Conservation (phyloP, 2,329 filamentous ascomycete genomes). For the Fusarium buxicola region DNA sequence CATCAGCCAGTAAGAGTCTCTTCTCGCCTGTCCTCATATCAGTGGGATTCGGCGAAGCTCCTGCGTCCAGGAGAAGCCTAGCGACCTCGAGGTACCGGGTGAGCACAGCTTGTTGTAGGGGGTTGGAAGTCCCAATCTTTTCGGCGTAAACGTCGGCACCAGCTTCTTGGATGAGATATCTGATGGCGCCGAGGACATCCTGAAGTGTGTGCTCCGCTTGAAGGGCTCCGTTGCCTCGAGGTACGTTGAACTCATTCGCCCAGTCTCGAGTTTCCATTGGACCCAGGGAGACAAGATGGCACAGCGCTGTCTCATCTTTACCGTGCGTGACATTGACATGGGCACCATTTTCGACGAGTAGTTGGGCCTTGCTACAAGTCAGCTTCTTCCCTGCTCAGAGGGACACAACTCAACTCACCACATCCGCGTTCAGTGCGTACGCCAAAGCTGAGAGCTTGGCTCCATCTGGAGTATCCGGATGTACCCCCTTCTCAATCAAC, state of each 20-base stretch:
- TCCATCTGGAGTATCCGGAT: conserved; percentile 16
- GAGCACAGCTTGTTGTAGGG: conserved; percentile 17
- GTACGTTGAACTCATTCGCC: conserved; percentile 16
- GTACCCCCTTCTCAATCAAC: conserved; percentile 14
- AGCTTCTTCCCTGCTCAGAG: conserved; percentile 1
- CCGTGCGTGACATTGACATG: conserved; percentile 12
- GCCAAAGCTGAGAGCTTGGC: conserved; percentile 18
- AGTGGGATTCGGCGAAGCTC: conserved; percentile 35
- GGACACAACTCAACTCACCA: conserved; percentile 22
- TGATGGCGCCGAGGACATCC: conserved; percentile 25
- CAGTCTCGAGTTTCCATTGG: conserved; percentile 4
- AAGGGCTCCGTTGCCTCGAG: conserved; percentile 18
- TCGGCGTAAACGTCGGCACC: conserved; percentile 24
- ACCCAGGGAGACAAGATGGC: conserved; percentile 22
- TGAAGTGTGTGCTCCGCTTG: conserved; percentile 12
- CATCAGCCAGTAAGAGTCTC: conserved; percentile 25
- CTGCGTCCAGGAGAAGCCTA: conserved; percentile 27
- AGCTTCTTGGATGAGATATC: conserved; percentile 21
- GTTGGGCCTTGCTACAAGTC: conserved; percentile 14
- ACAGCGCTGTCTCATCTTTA: conserved; percentile 24
- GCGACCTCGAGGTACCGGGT: conserved; percentile 18
- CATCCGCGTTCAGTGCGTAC: conserved; percentile 27
- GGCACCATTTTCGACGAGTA: conserved; percentile 23
- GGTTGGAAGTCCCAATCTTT: conserved; percentile 3
- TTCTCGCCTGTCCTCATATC: conserved; percentile 5